Evolutionary conservation across 2,329 filamentous ascomycete genomes (phyloP).

Genomic region (Fusarium pseudocircinatum): DNA sequence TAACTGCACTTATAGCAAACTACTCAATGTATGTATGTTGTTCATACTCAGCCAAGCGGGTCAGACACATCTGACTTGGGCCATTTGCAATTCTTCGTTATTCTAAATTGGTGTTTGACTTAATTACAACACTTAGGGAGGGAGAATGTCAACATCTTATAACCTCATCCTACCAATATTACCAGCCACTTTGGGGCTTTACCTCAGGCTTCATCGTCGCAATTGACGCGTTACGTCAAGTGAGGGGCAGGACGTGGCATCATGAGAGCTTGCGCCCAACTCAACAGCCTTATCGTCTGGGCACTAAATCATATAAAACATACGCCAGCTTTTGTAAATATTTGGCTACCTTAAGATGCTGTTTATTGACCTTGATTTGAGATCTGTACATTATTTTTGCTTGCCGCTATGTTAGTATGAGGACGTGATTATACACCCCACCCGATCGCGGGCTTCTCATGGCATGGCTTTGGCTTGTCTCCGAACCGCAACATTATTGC

Average conservation of each 20-base stretch:
- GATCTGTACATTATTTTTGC: neutral
- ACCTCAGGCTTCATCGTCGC: neutral
- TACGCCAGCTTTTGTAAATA: too few relatives aligned
- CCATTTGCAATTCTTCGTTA: neutral
- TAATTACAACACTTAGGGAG: too few relatives aligned
- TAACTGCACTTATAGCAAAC: neutral
- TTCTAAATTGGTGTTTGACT: neutral
- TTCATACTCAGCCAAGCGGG: neutral
- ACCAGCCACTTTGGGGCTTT: neutral
- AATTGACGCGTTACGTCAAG: conserved; percentile 28
- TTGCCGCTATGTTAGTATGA: neutral
- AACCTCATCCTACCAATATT: neutral
- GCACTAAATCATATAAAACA: neutral
- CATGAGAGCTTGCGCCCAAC: neutral
- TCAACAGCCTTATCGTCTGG: neutral
- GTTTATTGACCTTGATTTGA: too few relatives aligned
- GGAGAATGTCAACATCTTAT: too few relatives aligned
- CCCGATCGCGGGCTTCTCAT: neutral
- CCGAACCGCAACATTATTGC: neutral
- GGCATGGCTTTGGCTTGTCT: neutral
- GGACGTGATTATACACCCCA: neutral
- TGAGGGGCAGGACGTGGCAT: conserved; percentile 31
- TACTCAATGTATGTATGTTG: neutral
- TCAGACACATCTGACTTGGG: neutral
- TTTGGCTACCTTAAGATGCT: neutral